phyloP scores from a whole-genome alignment of 2,329 filamentous ascomycete species.

The Colletotrichum eremochloae region DNA sequence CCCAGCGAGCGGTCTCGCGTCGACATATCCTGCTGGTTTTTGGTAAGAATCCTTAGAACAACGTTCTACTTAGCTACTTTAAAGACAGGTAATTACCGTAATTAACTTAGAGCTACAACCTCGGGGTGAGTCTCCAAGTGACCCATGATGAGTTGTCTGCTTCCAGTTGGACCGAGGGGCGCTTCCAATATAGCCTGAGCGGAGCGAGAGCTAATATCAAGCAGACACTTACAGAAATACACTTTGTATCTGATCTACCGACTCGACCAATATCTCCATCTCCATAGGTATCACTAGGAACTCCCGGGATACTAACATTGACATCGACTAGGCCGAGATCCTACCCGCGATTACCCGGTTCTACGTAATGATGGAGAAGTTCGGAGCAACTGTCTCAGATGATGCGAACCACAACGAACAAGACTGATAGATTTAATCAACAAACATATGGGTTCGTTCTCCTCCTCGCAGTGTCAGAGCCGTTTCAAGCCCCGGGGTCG shows the following conservation, averaged over 20 bases:
- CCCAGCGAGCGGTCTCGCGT: no score
- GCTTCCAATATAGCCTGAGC: no score
- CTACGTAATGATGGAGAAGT: not conserved
- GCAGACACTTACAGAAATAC: no score
- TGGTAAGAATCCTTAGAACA: no score
- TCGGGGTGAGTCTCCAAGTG: no score
- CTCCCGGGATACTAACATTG: not conserved
- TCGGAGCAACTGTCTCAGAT: not conserved
- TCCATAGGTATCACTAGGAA: not conserved
- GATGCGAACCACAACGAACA: not conserved
- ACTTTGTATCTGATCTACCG: not conserved
- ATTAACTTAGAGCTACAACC: not conserved
- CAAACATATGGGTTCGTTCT: not conserved
- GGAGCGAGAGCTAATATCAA: no score
- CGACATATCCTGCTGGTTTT: no score
- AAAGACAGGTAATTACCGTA: not conserved
- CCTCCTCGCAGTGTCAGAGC: not conserved
- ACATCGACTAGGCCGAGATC: not conserved
- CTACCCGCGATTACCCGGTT: not conserved
- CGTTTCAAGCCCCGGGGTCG: not conserved
- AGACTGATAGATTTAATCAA: not conserved
- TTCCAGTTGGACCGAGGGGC: no score
- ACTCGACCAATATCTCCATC: not conserved
- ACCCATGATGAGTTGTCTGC: no score
- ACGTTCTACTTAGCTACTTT: no score